These are phyloP conservation scores for Carnegiea gigantea DNA, from an alignment of 179 eudicot genomes.

Conservation along the genomic window DNA sequence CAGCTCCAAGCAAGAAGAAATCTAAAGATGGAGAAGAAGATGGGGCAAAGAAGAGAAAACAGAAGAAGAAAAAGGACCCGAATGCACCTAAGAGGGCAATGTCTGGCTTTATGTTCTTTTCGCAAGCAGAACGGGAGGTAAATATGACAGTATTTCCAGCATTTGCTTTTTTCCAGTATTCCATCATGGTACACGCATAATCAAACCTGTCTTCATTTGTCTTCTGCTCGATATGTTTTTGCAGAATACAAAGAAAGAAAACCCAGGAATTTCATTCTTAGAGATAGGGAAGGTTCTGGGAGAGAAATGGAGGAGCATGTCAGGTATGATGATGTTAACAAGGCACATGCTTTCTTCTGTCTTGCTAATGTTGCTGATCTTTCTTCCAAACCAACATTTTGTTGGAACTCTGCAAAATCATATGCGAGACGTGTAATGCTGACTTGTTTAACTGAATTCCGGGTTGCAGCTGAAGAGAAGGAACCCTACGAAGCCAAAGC, in stretches of 20 bases:
- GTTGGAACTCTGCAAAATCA: neutral
- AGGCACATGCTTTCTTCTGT: neutral
- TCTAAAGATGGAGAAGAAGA: conserved; percentile 65
- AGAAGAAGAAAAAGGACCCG: conserved; percentile 89
- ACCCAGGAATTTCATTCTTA: conserved; percentile 67
- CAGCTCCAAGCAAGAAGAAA: conserved; percentile 56
- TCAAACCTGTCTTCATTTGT: neutral
- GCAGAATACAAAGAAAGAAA: conserved; percentile 71
- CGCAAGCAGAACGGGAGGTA: conserved; percentile 87
- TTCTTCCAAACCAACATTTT: neutral
- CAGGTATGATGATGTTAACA: conserved; percentile 48
- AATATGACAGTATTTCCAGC: neutral
- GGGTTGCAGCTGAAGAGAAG: conserved; percentile 78
- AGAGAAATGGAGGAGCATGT: conserved; percentile 80
- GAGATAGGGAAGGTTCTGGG: conserved; percentile 82
- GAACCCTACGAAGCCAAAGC: conserved; percentile 83
- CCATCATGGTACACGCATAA: neutral
- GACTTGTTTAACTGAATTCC: neutral
- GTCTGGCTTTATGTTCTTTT: conserved; percentile 78
- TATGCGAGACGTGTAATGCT: neutral
- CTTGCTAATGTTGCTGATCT: neutral
- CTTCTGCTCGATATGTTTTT: conserved; percentile 3
- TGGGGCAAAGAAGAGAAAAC: conserved; percentile 78
- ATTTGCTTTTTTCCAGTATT: neutral
- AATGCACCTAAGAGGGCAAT: conserved; percentile 86